These are phyloP conservation scores for Fraxinus xanthoxyloides DNA, from an alignment of 305 asterid species.

Conservation along the genomic window DNA sequence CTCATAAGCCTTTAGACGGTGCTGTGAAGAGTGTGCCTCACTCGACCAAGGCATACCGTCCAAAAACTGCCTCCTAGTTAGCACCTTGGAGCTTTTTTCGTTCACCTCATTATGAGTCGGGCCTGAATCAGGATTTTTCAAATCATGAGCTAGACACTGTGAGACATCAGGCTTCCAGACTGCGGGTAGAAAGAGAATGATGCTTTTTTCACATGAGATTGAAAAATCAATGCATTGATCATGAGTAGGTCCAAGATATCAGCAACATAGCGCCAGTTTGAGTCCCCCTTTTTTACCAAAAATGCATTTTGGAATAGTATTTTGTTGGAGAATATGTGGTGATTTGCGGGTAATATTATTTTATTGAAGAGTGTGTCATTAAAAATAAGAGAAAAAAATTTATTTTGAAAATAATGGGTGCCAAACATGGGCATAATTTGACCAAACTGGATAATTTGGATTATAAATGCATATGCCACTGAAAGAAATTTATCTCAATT, in stretches of 20 bases:
- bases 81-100: neutral
- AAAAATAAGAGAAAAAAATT: too few relatives aligned
- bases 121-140: neutral
- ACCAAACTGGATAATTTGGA: neutral
- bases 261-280: neutral
- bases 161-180: neutral
- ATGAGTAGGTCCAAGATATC: neutral
- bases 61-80: neutral
- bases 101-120: neutral
- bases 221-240: neutral
- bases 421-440: neutral
- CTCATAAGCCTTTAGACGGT: neutral
- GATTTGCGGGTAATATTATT: too few relatives aligned
- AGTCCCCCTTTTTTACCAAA: too few relatives aligned
- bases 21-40: neutral
- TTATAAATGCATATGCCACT: neutral
- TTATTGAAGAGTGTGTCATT: too few relatives aligned
- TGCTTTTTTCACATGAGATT: neutral
- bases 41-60: neutral
- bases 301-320: too few relatives aligned
- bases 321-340: too few relatives aligned
- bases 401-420: too few relatives aligned
- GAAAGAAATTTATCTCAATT: neutral
- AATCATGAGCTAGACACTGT: neutral
- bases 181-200: neutral